Conservation (phyloP, 2,329 filamentous ascomycete species). For the Trematosphaeria pertusa region DNA sequence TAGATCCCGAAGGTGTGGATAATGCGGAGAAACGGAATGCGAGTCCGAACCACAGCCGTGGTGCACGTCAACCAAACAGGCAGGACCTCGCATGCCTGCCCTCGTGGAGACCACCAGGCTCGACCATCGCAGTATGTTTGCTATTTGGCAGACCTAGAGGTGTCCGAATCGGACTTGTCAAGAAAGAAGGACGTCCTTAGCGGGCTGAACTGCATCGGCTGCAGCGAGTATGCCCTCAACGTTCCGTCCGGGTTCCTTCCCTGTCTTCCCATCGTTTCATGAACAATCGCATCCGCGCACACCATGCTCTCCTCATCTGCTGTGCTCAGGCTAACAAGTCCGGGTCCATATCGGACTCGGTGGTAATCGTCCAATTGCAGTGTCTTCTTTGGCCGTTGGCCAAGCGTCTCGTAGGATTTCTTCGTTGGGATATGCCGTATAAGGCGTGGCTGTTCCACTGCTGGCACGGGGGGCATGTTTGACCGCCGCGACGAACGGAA, state of each 20-base stretch:
- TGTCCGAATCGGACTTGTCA: no score
- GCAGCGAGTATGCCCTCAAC: constrained; percentile 17
- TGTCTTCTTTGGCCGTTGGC: constrained; percentile 14
- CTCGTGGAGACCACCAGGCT: no score
- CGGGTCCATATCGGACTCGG: constrained; percentile 12
- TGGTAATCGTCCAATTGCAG: constrained; percentile 24
- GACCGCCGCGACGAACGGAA: background rate
- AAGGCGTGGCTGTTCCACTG: background rate
- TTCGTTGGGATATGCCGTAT: no score
- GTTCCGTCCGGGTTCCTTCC: constrained; percentile 25
- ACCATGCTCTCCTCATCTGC: constrained; percentile 29
- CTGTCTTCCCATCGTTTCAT: constrained; percentile 18
- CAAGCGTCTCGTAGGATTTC: constrained; percentile 20
- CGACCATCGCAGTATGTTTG: no score
- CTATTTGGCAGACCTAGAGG: no score
- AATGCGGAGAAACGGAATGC: no score
- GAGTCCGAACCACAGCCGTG: no score
- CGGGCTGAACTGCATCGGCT: constrained; percentile 23
- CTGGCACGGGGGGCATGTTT: background rate
- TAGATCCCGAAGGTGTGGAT: no score
- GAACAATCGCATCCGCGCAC: constrained; percentile 23
- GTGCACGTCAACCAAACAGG: no score
- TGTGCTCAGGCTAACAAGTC: constrained; percentile 11
- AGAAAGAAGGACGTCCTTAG: constrained; percentile 20
- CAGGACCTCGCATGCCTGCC: no score